Evolutionary conservation across 129 eudicot genomes (phyloP).

Genomic region (Deinandra increscens): DNA sequence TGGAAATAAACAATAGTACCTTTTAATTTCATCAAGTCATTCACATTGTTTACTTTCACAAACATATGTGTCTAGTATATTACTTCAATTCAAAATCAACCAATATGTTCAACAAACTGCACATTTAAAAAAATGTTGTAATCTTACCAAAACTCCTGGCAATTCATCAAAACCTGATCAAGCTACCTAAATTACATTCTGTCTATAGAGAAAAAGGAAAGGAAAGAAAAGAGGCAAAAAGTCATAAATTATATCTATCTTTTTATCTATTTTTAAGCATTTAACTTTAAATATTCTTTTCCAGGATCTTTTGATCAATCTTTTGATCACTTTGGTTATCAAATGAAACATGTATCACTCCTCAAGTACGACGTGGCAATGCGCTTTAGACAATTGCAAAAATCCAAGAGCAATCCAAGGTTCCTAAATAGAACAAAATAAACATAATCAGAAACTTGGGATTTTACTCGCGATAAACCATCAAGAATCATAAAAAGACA

Average conservation of each 20-base stretch:
- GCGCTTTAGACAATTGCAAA: neutral
- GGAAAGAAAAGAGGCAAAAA: neutral
- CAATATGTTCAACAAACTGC: slow-evolving; percentile 11
- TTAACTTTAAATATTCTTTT: neutral
- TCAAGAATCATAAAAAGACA: neutral
- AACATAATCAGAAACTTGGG: slow-evolving; percentile 15
- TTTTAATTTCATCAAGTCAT: no score
- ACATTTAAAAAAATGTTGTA: slow-evolving; percentile 18
- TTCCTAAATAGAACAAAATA: slow-evolving; percentile 25
- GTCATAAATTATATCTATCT: slow-evolving; percentile 2
- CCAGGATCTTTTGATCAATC: slow-evolving; percentile 15
- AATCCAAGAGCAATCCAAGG: slow-evolving; percentile 17
- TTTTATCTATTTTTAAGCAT: slow-evolving; percentile 19
- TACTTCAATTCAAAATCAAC: neutral
- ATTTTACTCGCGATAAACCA: neutral
- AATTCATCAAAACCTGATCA: slow-evolving; percentile 26
- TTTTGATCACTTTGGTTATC: slow-evolving; percentile 17
- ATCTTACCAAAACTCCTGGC: slow-evolving; percentile 17
- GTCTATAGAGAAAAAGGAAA: neutral
- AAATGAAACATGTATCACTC: slow-evolving; percentile 14
- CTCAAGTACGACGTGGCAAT: slow-evolving; percentile 24
- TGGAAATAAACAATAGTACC: neutral
- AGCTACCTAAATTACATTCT: slow-evolving; percentile 22
- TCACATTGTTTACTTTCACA: no score
- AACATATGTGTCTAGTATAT: neutral